Conservation (phyloP, 306 rosid genomes). For the Rubus parviflorus region DNA sequence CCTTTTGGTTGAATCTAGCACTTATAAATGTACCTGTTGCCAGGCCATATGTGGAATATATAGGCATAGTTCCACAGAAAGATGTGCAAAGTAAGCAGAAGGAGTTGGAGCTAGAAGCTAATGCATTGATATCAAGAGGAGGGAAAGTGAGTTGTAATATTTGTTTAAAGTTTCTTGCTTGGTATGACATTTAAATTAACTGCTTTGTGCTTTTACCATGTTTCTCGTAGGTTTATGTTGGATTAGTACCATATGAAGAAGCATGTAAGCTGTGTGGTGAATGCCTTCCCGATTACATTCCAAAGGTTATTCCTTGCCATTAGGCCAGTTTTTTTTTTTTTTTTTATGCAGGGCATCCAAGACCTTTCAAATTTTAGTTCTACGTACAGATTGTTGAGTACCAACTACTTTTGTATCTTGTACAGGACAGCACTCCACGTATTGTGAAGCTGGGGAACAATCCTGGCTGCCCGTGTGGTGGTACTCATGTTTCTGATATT, state of each 20-base stretch:
- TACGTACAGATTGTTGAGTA: background rate
- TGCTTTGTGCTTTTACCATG: constrained; percentile 9
- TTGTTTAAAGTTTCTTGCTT: constrained; percentile 26
- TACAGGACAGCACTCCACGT: constrained; percentile 70
- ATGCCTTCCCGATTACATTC: constrained; percentile 68
- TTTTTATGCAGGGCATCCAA: background rate
- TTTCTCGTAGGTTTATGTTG: constrained; percentile 45
- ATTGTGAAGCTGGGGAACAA: constrained; percentile 51
- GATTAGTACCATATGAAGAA: constrained; percentile 57
- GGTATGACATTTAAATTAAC: constrained; percentile 13
- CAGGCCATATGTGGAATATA: constrained; percentile 80
- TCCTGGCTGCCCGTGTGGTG: constrained; percentile 83
- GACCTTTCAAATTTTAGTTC: background rate
- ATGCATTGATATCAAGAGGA: constrained; percentile 52
- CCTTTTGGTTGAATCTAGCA: constrained; percentile 10
- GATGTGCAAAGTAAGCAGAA: constrained; percentile 57
- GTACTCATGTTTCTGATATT: constrained; percentile 67
- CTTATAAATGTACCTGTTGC: constrained; percentile 29
- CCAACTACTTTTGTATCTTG: constrained; percentile 12
- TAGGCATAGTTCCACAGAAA: constrained; percentile 55
- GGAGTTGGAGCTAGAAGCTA: constrained; percentile 63
- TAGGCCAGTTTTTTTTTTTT: background rate
- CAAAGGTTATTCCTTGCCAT: constrained; percentile 48
- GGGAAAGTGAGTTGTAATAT: constrained; percentile 54
- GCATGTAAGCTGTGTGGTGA: constrained; percentile 67